Conservation (phyloP, 257 asterid genomes). For the Capsicum pubescens region DNA sequence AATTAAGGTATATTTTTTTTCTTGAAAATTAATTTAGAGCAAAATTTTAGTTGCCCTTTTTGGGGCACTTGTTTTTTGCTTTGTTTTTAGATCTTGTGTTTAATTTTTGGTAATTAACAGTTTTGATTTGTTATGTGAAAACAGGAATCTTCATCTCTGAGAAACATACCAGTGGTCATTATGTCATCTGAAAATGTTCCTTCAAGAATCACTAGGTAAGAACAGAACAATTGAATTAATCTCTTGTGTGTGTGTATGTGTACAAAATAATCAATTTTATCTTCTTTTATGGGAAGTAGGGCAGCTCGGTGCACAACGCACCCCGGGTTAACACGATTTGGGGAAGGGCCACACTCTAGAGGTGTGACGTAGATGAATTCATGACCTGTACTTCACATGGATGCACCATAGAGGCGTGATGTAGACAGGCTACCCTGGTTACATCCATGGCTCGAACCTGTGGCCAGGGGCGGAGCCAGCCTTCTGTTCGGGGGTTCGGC, state of each 20-base stretch:
- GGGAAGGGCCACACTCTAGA: no score
- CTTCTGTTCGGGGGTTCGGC: no score
- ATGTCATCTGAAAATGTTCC: conserved; percentile 40
- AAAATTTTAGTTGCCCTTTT: background rate
- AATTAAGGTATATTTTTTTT: conserved; percentile 31
- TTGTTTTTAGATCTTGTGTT: background rate
- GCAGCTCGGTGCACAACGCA: no score
- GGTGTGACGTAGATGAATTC: no score
- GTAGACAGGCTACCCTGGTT: no score
- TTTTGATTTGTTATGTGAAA: background rate
- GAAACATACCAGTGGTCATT: conserved; percentile 42
- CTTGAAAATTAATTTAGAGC: background rate
- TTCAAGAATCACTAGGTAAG: conserved; percentile 36
- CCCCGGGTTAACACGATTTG: no score
- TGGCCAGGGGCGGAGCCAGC: no score
- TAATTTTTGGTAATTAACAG: background rate
- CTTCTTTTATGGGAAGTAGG: no score
- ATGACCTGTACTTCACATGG: no score
- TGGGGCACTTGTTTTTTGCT: background rate
- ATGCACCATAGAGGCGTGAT: no score
- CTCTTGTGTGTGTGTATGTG: background rate
- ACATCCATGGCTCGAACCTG: no score
- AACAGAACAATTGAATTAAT: background rate
- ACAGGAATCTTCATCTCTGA: conserved; percentile 40
- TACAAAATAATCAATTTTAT: no score